Evolutionary conservation across 345 rosid species (phyloP).

Genomic region (Cardamine chenopodiifolia): DNA sequence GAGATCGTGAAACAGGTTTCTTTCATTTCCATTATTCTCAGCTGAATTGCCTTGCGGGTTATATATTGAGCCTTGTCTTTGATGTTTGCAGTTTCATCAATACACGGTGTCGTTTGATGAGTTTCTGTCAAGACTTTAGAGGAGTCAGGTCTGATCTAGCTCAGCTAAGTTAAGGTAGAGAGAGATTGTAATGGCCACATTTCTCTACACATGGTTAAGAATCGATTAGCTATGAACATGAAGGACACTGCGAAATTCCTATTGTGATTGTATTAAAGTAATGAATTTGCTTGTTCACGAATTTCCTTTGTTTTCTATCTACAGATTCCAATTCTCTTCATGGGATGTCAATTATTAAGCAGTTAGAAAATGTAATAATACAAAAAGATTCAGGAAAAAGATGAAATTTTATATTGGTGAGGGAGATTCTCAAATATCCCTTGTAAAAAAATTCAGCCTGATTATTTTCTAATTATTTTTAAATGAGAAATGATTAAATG

Average conservation of each 20-base stretch:
- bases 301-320: not conserved
- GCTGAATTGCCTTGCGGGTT: not conserved
- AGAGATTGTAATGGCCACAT: constrained; percentile 12
- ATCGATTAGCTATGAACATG: not conserved
- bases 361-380: not conserved
- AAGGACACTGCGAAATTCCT: not conserved
- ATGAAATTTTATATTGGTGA: too few relatives aligned
- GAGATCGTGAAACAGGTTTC: constrained; percentile 74
- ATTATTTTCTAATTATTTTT: too few relatives aligned
- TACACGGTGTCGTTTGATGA: constrained; percentile 33
- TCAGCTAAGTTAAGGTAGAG: constrained; percentile 2
- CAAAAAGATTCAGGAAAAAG: not conserved
- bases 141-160: not conserved
- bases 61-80: constrained; percentile 3
- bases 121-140: constrained; percentile 34
- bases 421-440: too few relatives aligned
- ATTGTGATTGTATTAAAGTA: constrained; percentile 17
- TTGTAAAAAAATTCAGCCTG: too few relatives aligned
- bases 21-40: not conserved
- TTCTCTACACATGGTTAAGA: not conserved
- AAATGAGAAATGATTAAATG: too few relatives aligned
- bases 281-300: not conserved
- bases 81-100: constrained; percentile 33
- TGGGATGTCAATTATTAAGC: not conserved
- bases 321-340: not conserved